phyloP scores from a whole-genome alignment of 1,139 yeast species.

The Saccharomyces hybrid region DNA sequence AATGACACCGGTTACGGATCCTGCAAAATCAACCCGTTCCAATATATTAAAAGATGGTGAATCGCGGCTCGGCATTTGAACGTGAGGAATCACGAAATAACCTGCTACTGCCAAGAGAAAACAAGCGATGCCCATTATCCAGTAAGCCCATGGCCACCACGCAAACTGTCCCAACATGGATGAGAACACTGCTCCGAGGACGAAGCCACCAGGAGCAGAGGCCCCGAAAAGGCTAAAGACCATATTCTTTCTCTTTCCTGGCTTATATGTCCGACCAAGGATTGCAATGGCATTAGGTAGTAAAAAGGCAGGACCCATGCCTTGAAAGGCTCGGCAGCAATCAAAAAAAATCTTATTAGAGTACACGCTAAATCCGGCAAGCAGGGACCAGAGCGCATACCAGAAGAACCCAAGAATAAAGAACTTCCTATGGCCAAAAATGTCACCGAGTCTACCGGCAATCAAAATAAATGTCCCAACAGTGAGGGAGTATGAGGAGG shows the following conservation, averaged over 20 bases:
- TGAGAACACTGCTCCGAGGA: slow-evolving; percentile 40
- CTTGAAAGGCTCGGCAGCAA: slow-evolving; percentile 50
- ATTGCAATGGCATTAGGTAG: slow-evolving; percentile 54
- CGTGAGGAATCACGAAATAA: slow-evolving; percentile 32
- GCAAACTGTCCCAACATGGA: slow-evolving; percentile 38
- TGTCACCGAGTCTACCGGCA: slow-evolving; percentile 59
- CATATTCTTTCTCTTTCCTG: slow-evolving; percentile 38
- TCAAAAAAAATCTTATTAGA: slow-evolving; percentile 40
- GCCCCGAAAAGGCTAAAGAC: slow-evolving; percentile 45
- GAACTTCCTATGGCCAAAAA: slow-evolving; percentile 48
- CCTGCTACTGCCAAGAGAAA: slow-evolving; percentile 30
- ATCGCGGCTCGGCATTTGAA: neutral
- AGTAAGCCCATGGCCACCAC: slow-evolving; percentile 47
- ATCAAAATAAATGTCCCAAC: slow-evolving; percentile 39
- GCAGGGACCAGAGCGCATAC: slow-evolving; percentile 43
- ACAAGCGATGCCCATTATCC: slow-evolving; percentile 36
- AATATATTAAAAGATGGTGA: neutral
- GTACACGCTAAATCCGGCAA: slow-evolving; percentile 45
- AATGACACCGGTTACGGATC: slow-evolving; percentile 41
- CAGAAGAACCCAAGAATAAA: slow-evolving; percentile 43
- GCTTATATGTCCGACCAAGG: slow-evolving; percentile 39
- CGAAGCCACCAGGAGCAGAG: slow-evolving; percentile 45
- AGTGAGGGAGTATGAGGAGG: slow-evolving; percentile 3
- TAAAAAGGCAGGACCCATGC: slow-evolving; percentile 51
- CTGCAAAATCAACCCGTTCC: slow-evolving; percentile 28